phyloP scores from a whole-genome alignment of 2,329 filamentous ascomycete genomes.

The Thielaviopsis euricoi region DNA sequence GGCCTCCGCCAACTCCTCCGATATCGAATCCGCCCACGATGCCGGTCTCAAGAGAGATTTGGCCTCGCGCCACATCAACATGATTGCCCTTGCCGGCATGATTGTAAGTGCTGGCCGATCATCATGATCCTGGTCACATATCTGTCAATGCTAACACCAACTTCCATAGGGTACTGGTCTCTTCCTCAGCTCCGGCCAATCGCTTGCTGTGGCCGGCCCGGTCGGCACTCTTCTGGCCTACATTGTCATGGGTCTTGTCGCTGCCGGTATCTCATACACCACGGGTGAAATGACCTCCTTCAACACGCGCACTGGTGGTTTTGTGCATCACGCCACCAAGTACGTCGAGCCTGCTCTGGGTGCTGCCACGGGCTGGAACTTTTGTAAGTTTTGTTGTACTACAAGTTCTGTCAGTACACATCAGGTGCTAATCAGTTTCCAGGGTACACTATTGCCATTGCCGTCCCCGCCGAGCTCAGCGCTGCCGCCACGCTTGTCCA shows the following conservation, averaged over 20 bases:
- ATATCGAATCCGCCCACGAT: neutral
- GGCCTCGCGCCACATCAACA: slow-evolving; percentile 19
- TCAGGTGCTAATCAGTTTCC: slow-evolving; percentile 19
- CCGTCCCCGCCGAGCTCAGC: slow-evolving; percentile 23
- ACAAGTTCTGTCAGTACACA: slow-evolving; percentile 5
- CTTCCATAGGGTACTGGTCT: slow-evolving; percentile 23
- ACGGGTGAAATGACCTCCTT: slow-evolving; percentile 21
- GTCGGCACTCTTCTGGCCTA: slow-evolving; percentile 24
- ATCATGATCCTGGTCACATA: neutral
- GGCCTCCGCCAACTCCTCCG: neutral
- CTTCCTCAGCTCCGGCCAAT: slow-evolving; percentile 34
- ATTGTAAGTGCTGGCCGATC: slow-evolving; percentile 1
- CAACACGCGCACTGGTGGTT: slow-evolving; percentile 17
- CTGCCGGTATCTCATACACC: slow-evolving; percentile 38
- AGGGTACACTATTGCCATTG: slow-evolving; percentile 27
- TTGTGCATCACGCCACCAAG: slow-evolving; percentile 17
- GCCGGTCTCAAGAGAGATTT: slow-evolving; percentile 13
- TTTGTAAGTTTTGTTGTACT: too few relatives aligned
- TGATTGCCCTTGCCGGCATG: slow-evolving; percentile 23
- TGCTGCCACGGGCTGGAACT: slow-evolving; percentile 12
- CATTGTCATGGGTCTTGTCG: slow-evolving; percentile 27
- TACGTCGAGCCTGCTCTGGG: slow-evolving; percentile 20
- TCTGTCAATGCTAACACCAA: neutral
- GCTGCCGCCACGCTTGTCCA: slow-evolving; percentile 23
- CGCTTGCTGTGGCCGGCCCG: slow-evolving; percentile 30